phyloP scores from a whole-genome alignment of 306 rosid species.

The Datisca glomerata region DNA sequence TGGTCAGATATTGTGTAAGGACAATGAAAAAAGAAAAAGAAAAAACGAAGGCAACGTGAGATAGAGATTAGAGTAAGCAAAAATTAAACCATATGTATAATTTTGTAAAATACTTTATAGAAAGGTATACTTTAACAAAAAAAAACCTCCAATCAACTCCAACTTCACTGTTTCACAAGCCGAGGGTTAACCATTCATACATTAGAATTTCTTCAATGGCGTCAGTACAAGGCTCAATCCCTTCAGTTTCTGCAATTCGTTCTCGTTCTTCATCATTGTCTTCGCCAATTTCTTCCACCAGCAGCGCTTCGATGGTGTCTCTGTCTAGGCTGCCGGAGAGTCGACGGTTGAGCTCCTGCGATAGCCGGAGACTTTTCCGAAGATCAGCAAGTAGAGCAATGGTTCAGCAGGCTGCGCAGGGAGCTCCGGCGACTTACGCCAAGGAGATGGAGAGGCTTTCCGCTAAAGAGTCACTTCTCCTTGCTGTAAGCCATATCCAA shows the following conservation, averaged over 20 bases:
- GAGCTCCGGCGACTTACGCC: constrained; percentile 83
- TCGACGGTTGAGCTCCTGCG: constrained; percentile 9
- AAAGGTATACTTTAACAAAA: no score
- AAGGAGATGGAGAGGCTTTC: constrained; percentile 99
- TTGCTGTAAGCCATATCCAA: constrained; percentile 88
- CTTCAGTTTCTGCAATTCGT: constrained; percentile 23
- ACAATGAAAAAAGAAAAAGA: no score
- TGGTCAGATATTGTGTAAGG: no score
- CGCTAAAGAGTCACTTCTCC: constrained; percentile 95
- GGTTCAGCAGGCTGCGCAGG: constrained; percentile 78
- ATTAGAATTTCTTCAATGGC: constrained; percentile 33
- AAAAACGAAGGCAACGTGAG: no score
- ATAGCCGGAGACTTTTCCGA: constrained; percentile 9
- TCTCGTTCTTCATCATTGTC: constrained; percentile 14
- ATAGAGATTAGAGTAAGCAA: no score
- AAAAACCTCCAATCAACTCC: no score
- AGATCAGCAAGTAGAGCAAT: constrained; percentile 37
- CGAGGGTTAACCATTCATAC: no score
- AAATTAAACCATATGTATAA: no score
- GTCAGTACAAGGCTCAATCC: constrained; percentile 21
- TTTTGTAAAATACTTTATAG: no score
- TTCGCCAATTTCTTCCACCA: not conserved
- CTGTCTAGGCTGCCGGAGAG: constrained; percentile 6
- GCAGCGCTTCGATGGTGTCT: constrained; percentile 11
- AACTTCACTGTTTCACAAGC: no score